phyloP scores from a whole-genome alignment of 441 rosid genomes.

The Euphorbia neoarborescens region DNA sequence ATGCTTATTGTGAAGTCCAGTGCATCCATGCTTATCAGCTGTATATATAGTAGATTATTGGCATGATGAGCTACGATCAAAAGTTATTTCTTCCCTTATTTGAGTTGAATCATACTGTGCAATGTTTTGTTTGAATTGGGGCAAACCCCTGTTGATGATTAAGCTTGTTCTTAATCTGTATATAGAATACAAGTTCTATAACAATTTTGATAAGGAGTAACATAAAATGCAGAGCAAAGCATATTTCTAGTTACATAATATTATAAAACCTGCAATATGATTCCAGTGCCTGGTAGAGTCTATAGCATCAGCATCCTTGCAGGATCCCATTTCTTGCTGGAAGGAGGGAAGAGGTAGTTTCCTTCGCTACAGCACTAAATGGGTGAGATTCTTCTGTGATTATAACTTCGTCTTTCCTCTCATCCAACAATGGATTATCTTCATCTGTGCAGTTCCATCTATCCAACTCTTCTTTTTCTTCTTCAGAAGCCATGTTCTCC shows the following conservation, averaged over 20 bases:
- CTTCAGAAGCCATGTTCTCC: constrained; percentile 35
- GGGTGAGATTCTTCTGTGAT: constrained; percentile 44
- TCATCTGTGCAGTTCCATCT: constrained; percentile 30
- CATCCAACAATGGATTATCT: constrained; percentile 36
- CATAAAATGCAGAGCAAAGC: constrained; percentile 7
- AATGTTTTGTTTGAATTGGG: not conserved
- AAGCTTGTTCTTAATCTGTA: not conserved
- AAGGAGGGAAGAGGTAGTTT: constrained; percentile 31
- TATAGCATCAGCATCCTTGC: constrained; percentile 25
- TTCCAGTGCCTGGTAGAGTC: not conserved
- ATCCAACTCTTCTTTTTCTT: constrained; percentile 29
- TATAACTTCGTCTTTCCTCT: constrained; percentile 20
- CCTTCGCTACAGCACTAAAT: constrained; percentile 29
- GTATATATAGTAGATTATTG: constrained; percentile 8
- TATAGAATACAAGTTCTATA: not conserved
- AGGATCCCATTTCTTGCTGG: constrained; percentile 26
- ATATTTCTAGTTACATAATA: not conserved
- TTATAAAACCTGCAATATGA: not conserved
- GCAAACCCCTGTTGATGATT: not conserved
- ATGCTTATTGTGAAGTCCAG: constrained; percentile 2
- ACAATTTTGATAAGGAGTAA: not conserved
- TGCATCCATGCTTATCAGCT: constrained; percentile 5
- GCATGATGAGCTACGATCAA: not conserved
- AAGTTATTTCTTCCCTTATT: not conserved
- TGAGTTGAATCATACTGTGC: not conserved